Base-by-base conservation (phyloP, 179 eudicot species). In the Amaranthus tricolor region DNA sequence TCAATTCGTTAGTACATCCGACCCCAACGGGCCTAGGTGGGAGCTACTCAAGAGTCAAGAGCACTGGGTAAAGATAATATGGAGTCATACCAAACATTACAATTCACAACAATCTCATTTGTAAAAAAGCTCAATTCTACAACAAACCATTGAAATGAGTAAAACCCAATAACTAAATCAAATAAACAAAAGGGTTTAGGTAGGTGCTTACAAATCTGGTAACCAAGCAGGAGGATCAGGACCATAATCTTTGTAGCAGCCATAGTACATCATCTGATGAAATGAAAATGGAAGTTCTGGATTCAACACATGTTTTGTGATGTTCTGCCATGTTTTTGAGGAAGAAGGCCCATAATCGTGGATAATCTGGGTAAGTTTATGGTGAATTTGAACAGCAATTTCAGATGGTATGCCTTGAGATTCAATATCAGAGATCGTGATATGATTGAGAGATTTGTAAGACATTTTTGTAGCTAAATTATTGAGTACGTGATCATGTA, bases 221-320 rank as follows among this genome's bases (percentile, higher is more conserved):
- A 92, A 21, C 98, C 98, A 94, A 70, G 96, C 98, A 31, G 96
- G 97, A 40, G 98, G 90, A 73, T 90, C 91, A 74, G 88, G 82
- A 43, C 90, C 95, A 74, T 77, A 90, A 53, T 78, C 80, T 19
- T 72, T 58, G 83, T 86, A 93, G 77, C 96, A 95, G 14, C 93
- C 96, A 74, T 95, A 89, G 72, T 83, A 95, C 92, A 95, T 74
- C 90, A 86, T 85, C 81, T 90, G 97, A 79, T 95, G 99, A 69
- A 95, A 76, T 48, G 93, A 70, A 70, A 95, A 95, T 15, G 97
- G 97, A 1, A 89, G 79, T 15, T 89, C 87, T 13, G 99, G 97
- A n/a, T 40, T 74, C 9, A 95, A 92, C 8, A 95, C 55, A 17
- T 80, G 73, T 68, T 72, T 76, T 51, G 85, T 81, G 68, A 95